phyloP scores from a whole-genome alignment of 768 basidiomycete genomes.

The Galerina sulciceps region DNA sequence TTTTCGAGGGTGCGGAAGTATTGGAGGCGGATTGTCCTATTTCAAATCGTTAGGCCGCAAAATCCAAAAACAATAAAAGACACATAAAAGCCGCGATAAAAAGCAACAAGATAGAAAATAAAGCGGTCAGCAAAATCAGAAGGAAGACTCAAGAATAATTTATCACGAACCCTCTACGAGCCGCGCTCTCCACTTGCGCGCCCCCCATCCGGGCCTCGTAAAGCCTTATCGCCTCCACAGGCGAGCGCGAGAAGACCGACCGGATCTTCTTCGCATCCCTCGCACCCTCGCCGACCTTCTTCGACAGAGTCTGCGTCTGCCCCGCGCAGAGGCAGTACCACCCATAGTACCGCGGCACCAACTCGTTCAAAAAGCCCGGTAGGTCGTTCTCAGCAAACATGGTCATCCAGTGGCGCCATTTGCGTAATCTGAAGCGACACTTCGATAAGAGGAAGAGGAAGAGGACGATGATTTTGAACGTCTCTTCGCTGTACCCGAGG shows the following conservation, averaged over 20 bases:
- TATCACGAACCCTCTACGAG: not conserved
- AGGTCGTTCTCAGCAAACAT: not conserved
- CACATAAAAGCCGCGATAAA: not conserved
- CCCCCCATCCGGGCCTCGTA: not conserved
- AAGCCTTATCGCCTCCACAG: not conserved
- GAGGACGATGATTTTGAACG: too few species aligned
- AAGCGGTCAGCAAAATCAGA: not conserved
- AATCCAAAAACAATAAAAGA: not conserved
- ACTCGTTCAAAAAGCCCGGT: not conserved
- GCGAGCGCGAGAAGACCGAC: conserved; percentile 1
- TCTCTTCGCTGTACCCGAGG: too few species aligned
- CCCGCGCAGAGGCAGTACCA: not conserved
- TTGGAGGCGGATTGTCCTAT: conserved; percentile 1
- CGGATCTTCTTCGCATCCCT: not conserved
- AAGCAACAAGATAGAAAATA: not conserved
- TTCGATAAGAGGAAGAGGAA: too few species aligned
- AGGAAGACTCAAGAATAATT: not conserved
- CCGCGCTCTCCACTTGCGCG: not conserved
- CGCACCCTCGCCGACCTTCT: not conserved
- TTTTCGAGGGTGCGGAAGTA: not conserved
- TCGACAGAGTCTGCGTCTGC: not conserved
- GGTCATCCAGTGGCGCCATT: not conserved
- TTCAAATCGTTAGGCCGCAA: not conserved
- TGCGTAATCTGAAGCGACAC: not conserved
- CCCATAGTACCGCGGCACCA: not conserved